phyloP scores from a whole-genome alignment of 1,139 yeast genomes.

The Lodderomyces oxycetoniae region DNA sequence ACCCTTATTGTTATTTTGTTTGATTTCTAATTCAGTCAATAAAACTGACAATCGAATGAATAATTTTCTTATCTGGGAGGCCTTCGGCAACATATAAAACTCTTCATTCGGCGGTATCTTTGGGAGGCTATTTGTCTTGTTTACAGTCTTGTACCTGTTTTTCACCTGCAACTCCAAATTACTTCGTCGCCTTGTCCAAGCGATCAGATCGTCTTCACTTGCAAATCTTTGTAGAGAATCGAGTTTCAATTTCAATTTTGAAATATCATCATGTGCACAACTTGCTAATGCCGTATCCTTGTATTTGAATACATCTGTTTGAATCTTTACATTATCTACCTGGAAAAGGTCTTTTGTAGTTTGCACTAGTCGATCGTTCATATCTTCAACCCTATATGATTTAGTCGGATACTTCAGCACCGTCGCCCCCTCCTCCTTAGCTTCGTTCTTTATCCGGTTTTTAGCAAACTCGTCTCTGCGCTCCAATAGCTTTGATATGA shows the following conservation, averaged over 20 bases:
- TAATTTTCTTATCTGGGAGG: conserved; percentile 5
- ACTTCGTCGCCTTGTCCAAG: conserved; percentile 51
- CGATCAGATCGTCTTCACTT: conserved; percentile 31
- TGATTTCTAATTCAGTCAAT: background rate
- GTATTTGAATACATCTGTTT: conserved; percentile 43
- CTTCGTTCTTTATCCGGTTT: conserved; percentile 9
- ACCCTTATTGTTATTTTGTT: background rate
- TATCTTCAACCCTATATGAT: conserved; percentile 45
- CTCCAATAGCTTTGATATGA: conserved; percentile 34
- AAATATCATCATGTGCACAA: conserved; percentile 42
- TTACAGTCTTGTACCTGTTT: conserved; percentile 36
- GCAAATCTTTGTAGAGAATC: background rate
- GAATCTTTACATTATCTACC: conserved; percentile 38
- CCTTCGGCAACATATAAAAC: conserved; percentile 39
- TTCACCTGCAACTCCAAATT: conserved; percentile 33
- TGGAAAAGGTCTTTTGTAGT: conserved; percentile 39
- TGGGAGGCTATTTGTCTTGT: conserved; percentile 31
- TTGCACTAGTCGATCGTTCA: conserved; percentile 38
- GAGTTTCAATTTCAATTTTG: conserved; percentile 16
- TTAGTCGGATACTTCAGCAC: conserved; percentile 38
- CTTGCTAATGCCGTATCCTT: conserved; percentile 43
- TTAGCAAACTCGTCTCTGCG: conserved; percentile 29
- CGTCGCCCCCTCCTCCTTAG: conserved; percentile 12
- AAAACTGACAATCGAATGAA: conserved; percentile 1
- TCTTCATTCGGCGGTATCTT: conserved; percentile 30